Evolutionary conservation across 345 rosid genomes (phyloP).

Genomic region (Hibiscus tridactylites): DNA sequence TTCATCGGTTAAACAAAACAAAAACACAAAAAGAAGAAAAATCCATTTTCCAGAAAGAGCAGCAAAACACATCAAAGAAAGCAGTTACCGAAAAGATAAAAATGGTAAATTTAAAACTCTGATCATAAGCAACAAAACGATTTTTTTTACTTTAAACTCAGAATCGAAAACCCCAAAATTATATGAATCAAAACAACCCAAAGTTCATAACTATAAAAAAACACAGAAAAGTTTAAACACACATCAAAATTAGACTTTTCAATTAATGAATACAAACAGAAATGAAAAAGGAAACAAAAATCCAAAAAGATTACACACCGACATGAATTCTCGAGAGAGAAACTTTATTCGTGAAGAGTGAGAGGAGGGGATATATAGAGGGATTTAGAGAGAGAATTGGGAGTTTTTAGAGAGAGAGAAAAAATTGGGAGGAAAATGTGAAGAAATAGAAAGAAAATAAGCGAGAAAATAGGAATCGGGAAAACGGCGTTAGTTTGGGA

Average conservation of each 20-base stretch:
- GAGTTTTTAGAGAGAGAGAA: not conserved
- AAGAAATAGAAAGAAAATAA: not conserved
- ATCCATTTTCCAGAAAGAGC: not conserved
- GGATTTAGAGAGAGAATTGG: slow-evolving; percentile 16
- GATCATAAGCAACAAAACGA: not conserved
- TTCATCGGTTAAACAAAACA: not conserved
- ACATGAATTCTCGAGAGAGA: slow-evolving; percentile 39
- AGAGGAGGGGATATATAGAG: not conserved
- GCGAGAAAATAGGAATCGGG: not conserved
- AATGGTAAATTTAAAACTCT: not conserved
- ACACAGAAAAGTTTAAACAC: not conserved
- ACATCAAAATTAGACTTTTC: slow-evolving; percentile 6
- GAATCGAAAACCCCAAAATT: slow-evolving; percentile 2
- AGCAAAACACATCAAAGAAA: not conserved
- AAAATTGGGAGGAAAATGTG: not conserved
- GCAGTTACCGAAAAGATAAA: not conserved
- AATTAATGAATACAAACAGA: slow-evolving; percentile 1
- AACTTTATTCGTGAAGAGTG: not conserved
- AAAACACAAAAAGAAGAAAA: not conserved
- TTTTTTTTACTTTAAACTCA: not conserved
- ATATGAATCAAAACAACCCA: slow-evolving; percentile 11
- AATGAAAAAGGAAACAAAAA: not conserved
- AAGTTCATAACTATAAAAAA: slow-evolving; percentile 3
- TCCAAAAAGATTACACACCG: slow-evolving; percentile 37
- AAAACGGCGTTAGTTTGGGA: not conserved